Evolutionary conservation across 192 early-diverging fungal species (phyloP).

Genomic region (Powellomyces hirtus): DNA sequence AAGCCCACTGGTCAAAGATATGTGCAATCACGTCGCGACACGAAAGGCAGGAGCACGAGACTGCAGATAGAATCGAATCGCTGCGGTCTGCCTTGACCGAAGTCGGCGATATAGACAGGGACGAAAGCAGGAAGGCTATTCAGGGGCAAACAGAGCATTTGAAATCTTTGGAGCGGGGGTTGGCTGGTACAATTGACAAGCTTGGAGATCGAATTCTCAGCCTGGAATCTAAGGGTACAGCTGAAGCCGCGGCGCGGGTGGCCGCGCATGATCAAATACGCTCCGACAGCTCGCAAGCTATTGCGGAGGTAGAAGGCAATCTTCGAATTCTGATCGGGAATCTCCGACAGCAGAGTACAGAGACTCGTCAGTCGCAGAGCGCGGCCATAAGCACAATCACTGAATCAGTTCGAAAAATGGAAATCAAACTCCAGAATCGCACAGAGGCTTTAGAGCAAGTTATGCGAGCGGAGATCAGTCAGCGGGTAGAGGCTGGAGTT

Average conservation of each 20-base stretch:
- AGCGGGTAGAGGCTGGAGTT: slow-evolving; percentile 23
- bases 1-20: slow-evolving; percentile 31
- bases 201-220: not conserved
- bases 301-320: not conserved
- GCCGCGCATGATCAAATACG: not conserved
- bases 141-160: slow-evolving; percentile 17
- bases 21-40: slow-evolving; percentile 22
- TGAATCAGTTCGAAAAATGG: slow-evolving; percentile 24
- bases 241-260: not conserved
- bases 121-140: slow-evolving; percentile 27
- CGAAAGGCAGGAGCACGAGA: slow-evolving; percentile 26
- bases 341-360: not conserved
- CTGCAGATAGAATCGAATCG: slow-evolving; percentile 32
- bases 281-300: not conserved
- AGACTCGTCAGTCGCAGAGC: slow-evolving; percentile 9
- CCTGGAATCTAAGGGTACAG: not conserved
- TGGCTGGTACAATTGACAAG: not conserved
- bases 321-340: not conserved
- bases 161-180: slow-evolving; percentile 13
- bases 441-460: slow-evolving; percentile 37
- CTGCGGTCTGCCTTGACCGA: slow-evolving; percentile 7
- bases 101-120: slow-evolving; percentile 31
- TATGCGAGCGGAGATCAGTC: slow-evolving; percentile 40
- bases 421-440: slow-evolving; percentile 28
- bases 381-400: slow-evolving; percentile 15